phyloP scores from a whole-genome alignment of 805 yeast species.

The Barnettozyma sucrosica region DNA sequence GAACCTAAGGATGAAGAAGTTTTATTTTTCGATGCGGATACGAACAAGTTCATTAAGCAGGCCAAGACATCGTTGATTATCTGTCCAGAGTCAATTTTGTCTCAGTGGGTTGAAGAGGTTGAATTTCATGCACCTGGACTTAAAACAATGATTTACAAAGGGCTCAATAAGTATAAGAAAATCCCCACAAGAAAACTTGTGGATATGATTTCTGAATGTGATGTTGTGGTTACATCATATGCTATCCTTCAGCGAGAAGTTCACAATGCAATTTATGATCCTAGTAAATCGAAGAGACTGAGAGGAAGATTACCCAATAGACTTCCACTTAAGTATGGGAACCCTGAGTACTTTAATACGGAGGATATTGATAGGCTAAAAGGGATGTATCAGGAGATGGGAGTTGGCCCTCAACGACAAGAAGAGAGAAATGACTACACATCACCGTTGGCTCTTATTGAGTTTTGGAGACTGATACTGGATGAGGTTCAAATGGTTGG shows the following conservation, averaged over 20 bases:
- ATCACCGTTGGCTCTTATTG: slow-evolving; percentile 74
- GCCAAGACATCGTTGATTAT: slow-evolving; percentile 74
- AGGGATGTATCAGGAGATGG: slow-evolving; percentile 11
- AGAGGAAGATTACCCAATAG: slow-evolving; percentile 3
- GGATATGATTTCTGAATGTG: slow-evolving; percentile 51
- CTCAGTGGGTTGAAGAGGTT: slow-evolving; percentile 85
- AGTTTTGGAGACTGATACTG: slow-evolving; percentile 84
- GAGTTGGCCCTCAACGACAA: slow-evolving; percentile 1
- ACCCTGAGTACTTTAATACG: neutral
- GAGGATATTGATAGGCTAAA: neutral
- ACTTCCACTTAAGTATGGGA: neutral
- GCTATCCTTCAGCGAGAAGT: slow-evolving; percentile 65
- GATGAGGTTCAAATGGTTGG: slow-evolving; percentile 97
- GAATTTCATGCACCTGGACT: slow-evolving; percentile 52
- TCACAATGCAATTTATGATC: slow-evolving; percentile 71
- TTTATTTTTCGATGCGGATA: slow-evolving; percentile 4
- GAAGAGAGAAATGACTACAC: slow-evolving; percentile 42
- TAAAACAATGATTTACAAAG: slow-evolving; percentile 58
- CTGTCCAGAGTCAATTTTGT: slow-evolving; percentile 76
- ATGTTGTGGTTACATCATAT: slow-evolving; percentile 79
- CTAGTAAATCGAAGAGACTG: slow-evolving; percentile 31
- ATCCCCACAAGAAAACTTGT: slow-evolving; percentile 36
- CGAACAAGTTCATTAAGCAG: slow-evolving; percentile 27
- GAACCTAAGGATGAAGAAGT: slow-evolving; percentile 5
- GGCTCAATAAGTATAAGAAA: slow-evolving; percentile 37